Base-by-base conservation (phyloP, 2,329 filamentous ascomycete genomes). In the Tetracladium maxilliforme region DNA sequence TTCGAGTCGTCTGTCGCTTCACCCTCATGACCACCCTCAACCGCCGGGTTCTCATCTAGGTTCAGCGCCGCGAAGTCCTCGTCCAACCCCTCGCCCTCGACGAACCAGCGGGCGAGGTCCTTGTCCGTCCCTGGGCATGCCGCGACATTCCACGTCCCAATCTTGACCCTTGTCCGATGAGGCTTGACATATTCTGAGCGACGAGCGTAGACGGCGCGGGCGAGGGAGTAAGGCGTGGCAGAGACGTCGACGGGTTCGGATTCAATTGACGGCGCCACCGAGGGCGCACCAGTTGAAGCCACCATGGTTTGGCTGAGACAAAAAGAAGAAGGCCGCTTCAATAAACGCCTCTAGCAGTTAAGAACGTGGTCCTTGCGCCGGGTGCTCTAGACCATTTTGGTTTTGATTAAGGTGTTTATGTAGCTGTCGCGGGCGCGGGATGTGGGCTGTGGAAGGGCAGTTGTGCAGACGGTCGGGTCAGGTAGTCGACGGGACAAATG, bases 131-230 rank as follows among this genome's bases (percentile, higher is more conserved):
- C 83, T 9, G 80, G 71, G 35, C 79, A 74, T 2, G 77, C 74
- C 4, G 84, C 90, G 10, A 93, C 82, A 50, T 98, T 98, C 90
- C 90, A 98, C 1, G 81, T 78, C 21, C 87, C 90, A 25, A 98
- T 65, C 52, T 94, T 94, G 49, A 98, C 68, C 35, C 74, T 75
- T 38, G 93, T 70, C 25, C 66, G 66, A 45, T 74, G 74, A 21
- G 73, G 68, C 19, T 73, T 69, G 14, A 78, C 76, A 47, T 86
- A 98, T 47, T 95, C 86, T 24, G 67, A 55, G 40, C 74, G 69
- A 27, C 90, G 69, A 19, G 78, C 72, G 43, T 76, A 68, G 19
- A 95, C 58, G 16, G 69, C 68, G 32, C 57, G 59, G 22, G 68
- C 67, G n/a, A 77, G 62, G 4, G 70, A 73, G 26, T 63, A 58